A percentile compares a stretch with the other conserved stretches of the same genome.
These are phyloP conservation scores for Epichloe gansuensis DNA, from an alignment of 2,329 filamentous ascomycete genomes.

Conservation along the genomic window DNA sequence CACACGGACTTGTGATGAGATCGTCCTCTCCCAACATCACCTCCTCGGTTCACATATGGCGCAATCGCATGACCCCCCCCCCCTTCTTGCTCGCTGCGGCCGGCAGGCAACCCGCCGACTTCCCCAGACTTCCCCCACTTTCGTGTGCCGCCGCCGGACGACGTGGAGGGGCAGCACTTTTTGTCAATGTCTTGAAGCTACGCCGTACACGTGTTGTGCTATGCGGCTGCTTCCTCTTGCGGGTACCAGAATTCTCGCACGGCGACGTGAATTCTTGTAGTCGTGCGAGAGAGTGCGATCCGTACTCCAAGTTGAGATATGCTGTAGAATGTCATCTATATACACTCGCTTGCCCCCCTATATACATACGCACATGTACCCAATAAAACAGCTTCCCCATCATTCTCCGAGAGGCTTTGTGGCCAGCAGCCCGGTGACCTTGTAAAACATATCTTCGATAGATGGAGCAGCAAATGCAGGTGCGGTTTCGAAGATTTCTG, in stretches of 20 bases:
- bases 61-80: slow-evolving; percentile 2
- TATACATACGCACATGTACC: slow-evolving; percentile 1
- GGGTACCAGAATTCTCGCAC: no score
- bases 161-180: background rate
- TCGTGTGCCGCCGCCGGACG: background rate
- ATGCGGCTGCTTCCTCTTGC: no score
- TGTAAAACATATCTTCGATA: slow-evolving; percentile 64
- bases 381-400: background rate
- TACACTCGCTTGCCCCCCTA: background rate
- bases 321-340: background rate
- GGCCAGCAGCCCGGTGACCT: slow-evolving; percentile 49
- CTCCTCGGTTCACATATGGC: background rate
- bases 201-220: no score
- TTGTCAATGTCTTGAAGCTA: background rate
- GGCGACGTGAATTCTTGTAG: no score
- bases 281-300: no score
- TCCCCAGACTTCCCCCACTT: background rate
- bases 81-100: background rate
- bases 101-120: background rate
- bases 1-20: no score
- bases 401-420: slow-evolving; percentile 25
- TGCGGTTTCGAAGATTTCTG: slow-evolving; percentile 56
- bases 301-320: background rate
- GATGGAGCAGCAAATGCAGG: slow-evolving; percentile 57
- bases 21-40: background rate